Evolutionary conservation across 208 protist species (phyloP), one percentile per base, ranked within the genome.

Genomic region (Acanthamoeba lugdunensis): DNA sequence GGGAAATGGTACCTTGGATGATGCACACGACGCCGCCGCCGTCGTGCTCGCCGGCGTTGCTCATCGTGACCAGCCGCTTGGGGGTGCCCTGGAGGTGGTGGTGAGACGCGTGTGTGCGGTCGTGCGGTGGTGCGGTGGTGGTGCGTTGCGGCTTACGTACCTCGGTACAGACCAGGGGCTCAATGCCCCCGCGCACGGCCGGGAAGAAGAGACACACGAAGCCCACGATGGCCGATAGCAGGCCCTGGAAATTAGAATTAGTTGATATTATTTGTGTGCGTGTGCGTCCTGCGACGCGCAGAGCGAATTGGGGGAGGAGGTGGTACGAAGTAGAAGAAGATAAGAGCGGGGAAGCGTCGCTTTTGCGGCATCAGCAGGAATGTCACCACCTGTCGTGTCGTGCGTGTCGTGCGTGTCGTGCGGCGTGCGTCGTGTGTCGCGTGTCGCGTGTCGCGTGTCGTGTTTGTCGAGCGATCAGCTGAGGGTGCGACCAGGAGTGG

Each of bases 361-460:
- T 77, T 77, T n/a, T 77, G 69, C 69, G 69, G 69, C 69, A 77
- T 77, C 69, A 77, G 69, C 69, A 77, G 14, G 28, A 77, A 77
- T 0, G 69, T 48, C 11, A 77, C 37, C 69, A 77, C n/a, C 69
- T 77, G 69, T n/a, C 18, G 21, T 4, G 6, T 21, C 58, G 21
- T 23, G 9, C 21, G 58, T n/a, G 58, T n/a, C 58, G 58, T 14
- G 21, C 58, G 58, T 8, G 58, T 41, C 37, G 37, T 41, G 37
- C 2, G 37, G 2, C 37, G 37, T 41, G 37, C 2, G 37, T 2
- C 37, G 37, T 41, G 37, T n/a, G n/a, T n/a, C 37, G 37, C 37
- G 2, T 41, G 37, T 41, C 37, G 37, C 2, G 37, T 2, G 37
- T 41, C 37, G 37, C 2, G 37, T 41, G 37, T 41, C 37, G 37